Percentiles rank a stretch among this genome's conserved stretches.
Conservation (phyloP, 2,329 filamentous ascomycete species). For the Hyphodiscus sp. region DNA sequence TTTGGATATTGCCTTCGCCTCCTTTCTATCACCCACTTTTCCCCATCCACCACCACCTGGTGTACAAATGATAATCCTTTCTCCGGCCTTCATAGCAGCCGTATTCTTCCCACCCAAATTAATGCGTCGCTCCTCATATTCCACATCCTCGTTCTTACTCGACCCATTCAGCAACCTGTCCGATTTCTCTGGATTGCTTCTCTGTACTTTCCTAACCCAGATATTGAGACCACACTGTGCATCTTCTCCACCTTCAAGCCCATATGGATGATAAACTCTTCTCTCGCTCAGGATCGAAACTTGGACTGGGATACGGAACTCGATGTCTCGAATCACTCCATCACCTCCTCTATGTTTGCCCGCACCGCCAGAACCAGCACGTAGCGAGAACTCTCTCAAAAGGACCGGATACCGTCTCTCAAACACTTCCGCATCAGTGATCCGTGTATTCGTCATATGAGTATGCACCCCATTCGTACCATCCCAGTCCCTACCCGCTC, state of each 20-base stretch:
- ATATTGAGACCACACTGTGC: slow-evolving; percentile 75
- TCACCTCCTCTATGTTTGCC: slow-evolving; percentile 65
- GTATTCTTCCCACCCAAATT: slow-evolving; percentile 77
- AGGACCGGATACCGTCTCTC: slow-evolving; percentile 71
- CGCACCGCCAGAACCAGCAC: slow-evolving; percentile 53
- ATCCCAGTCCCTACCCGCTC: slow-evolving; percentile 66
- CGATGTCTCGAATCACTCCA: slow-evolving; percentile 71
- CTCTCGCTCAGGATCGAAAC: slow-evolving; percentile 74
- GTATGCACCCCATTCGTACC: slow-evolving; percentile 69
- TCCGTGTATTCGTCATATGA: slow-evolving; percentile 80
- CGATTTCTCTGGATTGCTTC: slow-evolving; percentile 44
- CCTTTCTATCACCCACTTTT: slow-evolving; percentile 48
- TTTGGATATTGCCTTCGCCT: slow-evolving; percentile 37
- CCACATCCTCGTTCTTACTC: slow-evolving; percentile 27
- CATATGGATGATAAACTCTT: slow-evolving; percentile 71
- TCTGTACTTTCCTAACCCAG: slow-evolving; percentile 72
- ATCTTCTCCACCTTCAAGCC: slow-evolving; percentile 75
- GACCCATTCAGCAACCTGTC: slow-evolving; percentile 29
- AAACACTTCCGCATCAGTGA: slow-evolving; percentile 73
- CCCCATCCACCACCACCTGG: slow-evolving; percentile 80
- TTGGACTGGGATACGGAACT: slow-evolving; percentile 72
- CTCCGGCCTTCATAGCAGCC: slow-evolving; percentile 67
- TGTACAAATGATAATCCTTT: slow-evolving; percentile 70
- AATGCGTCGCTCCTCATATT: slow-evolving; percentile 54
- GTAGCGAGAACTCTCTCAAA: slow-evolving; percentile 60